Base-by-base conservation (phyloP, 805 yeast species). In the Sugiyamaella floridensis region DNA sequence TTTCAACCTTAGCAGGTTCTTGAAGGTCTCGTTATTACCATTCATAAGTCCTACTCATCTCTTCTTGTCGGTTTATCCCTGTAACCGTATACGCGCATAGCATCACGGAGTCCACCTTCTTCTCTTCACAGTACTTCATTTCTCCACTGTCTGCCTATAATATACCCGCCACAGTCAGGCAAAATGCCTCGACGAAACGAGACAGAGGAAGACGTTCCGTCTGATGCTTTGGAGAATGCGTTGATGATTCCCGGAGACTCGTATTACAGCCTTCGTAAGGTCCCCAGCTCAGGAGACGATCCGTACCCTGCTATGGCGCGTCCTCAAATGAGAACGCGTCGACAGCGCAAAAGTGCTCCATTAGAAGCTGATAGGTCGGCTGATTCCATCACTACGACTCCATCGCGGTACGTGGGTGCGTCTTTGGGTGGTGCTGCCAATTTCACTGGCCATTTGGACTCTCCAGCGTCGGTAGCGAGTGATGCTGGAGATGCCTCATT, bases 221-320 rank as follows among this genome's bases (percentile, higher is more conserved):
- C 34, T 18, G 52, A 53, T 34, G 47, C 56, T 11, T 49, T 59
- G 42, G 58, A 55, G 15, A 58, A 59, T 22, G 47, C 60, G 19
- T 60, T 60, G 2, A 46, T 52, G 15, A 44, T 59, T 6, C 45
- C 55, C 41, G 43, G 42, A 19, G 28, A 45, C 26, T 32, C 28
- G 22, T 48, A 49, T 28, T 40, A 34, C 18, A 58, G 41, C 14
- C 46, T 32, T 32, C 37, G 37, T 14, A 20, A 45, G 20, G 50
- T 43, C 40, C 41, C 55, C 18, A 45, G 44, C 4, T 28, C 47
- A n/a, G 34, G 43, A 28, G 42, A 15, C 45, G 52, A 10, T 44
- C 58, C 64, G 7, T 62, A 62, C 20, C 50, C 64, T 1, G 22
- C 61, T 1, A 55, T 63, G 47, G 54, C 59, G 4, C 51, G 55